Base-by-base conservation (phyloP, 306 rosid genomes). In the Malus fusca region DNA sequence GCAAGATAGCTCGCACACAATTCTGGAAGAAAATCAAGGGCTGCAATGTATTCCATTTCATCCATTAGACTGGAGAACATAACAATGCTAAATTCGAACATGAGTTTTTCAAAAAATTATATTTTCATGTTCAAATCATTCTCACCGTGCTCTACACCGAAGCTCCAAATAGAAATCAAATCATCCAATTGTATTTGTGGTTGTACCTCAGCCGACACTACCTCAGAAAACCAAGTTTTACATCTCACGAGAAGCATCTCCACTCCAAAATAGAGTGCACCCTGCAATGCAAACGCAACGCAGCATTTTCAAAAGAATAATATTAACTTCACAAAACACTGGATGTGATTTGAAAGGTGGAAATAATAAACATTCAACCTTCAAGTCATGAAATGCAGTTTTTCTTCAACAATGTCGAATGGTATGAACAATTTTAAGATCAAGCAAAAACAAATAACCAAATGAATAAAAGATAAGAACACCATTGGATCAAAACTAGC, bases 201-300 rank as follows among this genome's bases (percentile, higher is more conserved):
- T 42, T 82, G 62, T 69, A 53, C 80, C 33, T 75, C 65, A 12
- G 82, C 77, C 13, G 88, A 81, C 59, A 78, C 79, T 25, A 71
- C 88, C 80, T 84, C 82, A 75, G 82, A 81, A 83, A 92, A 77
- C 97, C 96, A 92, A 26, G 77, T 77, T 78, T 78, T 85, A 78
- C 96, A 92, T 82, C 78, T 85, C 30, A 69, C 78, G 67, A 92
- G 79, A 75, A 92, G 91, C 60, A 79, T 68, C 74, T 87, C 90
- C 65, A 92, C 92, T 70, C 97, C 93, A 86, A 92, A 92, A 88
- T 87, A 92, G 74, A 92, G 89, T 1, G 97, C 90, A 79, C 90
- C 88, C 97, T 92, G 83, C 40, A 77, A 66, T 90, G 83, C 40
- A 77, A 66, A 69, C 72, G 52, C 73, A 79, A 70, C 76, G 59